A percentile compares a stretch with the other conserved stretches of the same genome.
These are phyloP conservation scores for Exidia glandulosa DNA, from an alignment of 768 basidiomycete species.

Conservation along the genomic window DNA sequence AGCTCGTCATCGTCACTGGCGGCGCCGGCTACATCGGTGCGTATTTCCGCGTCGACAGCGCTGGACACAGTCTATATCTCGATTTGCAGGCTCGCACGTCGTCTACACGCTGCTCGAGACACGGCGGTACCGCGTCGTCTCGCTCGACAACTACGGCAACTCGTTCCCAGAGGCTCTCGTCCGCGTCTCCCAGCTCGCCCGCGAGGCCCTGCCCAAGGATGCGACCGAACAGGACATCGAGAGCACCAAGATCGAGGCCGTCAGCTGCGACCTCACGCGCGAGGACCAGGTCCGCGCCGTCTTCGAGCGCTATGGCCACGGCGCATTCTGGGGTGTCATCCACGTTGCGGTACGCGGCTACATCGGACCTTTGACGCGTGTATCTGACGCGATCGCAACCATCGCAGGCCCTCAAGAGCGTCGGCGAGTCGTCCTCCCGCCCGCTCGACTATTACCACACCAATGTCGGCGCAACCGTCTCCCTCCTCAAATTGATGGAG, in stretches of 20 bases:
- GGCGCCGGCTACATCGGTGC: constrained; percentile 87
- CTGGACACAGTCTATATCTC: constrained; percentile 5
- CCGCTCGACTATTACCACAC: constrained; percentile 89
- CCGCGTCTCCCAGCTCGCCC: constrained; percentile 72
- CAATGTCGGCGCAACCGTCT: constrained; percentile 85
- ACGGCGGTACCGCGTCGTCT: constrained; percentile 82
- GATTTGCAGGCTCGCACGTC: constrained; percentile 75
- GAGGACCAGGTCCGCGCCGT: constrained; percentile 60
- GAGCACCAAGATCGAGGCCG: constrained; percentile 59
- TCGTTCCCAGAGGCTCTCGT: constrained; percentile 65
- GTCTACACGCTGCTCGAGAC: constrained; percentile 79
- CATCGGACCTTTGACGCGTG: not conserved
- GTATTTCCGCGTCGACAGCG: constrained; percentile 9
- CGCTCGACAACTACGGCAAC: constrained; percentile 93
- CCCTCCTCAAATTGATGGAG: constrained; percentile 75
- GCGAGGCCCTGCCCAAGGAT: constrained; percentile 53
- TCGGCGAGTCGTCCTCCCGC: constrained; percentile 90
- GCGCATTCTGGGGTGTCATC: constrained; percentile 92
- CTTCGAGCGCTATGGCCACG: constrained; percentile 76
- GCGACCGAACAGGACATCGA: constrained; percentile 58
- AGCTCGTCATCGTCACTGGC: constrained; percentile 64
- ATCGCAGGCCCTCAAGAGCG: constrained; percentile 88
- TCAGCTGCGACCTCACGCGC: constrained; percentile 65
- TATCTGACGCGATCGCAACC: not conserved
- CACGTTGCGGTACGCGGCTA: constrained; percentile 73